Conservation (phyloP, 2,329 filamentous ascomycete genomes). For the Penicillium sp. region DNA sequence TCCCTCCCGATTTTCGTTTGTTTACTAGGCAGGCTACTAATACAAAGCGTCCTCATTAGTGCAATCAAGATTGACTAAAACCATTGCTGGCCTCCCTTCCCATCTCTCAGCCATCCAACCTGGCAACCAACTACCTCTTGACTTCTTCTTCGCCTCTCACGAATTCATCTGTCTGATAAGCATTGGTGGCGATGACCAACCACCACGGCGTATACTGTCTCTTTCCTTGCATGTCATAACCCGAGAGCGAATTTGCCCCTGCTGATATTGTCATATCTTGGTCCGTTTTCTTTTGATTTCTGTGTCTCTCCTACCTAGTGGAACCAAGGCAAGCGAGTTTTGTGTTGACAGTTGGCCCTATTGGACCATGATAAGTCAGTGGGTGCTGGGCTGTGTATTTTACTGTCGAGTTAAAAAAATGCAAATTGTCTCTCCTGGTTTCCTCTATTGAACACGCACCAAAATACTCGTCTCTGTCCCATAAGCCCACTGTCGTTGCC, state of each 20-base stretch:
- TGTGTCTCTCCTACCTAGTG: too few relatives aligned
- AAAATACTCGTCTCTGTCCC: too few relatives aligned
- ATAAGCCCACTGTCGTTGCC: too few relatives aligned
- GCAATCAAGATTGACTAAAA: conserved; percentile 36
- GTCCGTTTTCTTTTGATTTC: too few relatives aligned
- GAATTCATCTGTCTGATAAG: conserved; percentile 19
- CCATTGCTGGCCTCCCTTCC: not conserved
- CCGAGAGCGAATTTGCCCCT: not conserved
- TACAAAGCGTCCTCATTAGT: conserved; percentile 15
- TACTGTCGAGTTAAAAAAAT: too few relatives aligned
- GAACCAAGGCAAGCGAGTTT: too few relatives aligned
- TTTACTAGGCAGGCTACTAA: conserved; percentile 5
- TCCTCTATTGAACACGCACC: too few relatives aligned
- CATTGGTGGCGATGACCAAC: conserved; percentile 21
- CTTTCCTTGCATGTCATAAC: conserved; percentile 12
- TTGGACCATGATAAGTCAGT: too few relatives aligned
- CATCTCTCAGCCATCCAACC: not conserved
- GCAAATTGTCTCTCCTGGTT: too few relatives aligned
- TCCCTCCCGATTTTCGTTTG: not conserved
- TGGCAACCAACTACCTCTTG: not conserved
- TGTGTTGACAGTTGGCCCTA: too few relatives aligned
- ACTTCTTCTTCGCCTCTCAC: conserved; percentile 2
- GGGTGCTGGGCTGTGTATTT: too few relatives aligned
- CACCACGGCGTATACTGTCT: conserved; percentile 23
- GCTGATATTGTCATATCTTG: not conserved